Percentiles rank a stretch among this genome's conserved stretches.
These are phyloP conservation scores for Lactarius sp. DNA, from an alignment of 768 basidiomycete species.

Conservation along the genomic window DNA sequence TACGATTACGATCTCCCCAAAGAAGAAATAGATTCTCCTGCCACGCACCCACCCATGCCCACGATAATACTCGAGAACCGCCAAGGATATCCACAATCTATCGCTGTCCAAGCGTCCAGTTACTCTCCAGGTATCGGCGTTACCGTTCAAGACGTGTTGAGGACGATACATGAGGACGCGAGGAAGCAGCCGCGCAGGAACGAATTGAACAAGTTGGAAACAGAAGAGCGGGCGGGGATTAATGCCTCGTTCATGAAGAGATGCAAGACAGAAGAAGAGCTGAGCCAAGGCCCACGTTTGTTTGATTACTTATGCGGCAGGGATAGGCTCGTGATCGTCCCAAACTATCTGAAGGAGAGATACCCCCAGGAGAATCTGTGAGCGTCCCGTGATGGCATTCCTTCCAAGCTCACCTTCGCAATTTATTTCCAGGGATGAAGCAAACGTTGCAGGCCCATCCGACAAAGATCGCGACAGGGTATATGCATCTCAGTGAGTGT, in stretches of 20 bases:
- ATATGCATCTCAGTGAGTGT: neutral
- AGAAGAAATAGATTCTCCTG: conserved; percentile 6
- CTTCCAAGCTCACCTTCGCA: neutral
- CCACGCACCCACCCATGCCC: neutral
- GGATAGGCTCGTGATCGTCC: conserved; percentile 13
- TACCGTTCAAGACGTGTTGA: conserved; percentile 10
- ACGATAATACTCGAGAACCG: conserved; percentile 6
- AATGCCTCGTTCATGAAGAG: neutral
- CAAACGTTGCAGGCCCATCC: neutral
- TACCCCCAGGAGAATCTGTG: neutral
- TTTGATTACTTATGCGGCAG: conserved; percentile 6
- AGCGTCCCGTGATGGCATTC: neutral
- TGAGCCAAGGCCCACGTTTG: neutral
- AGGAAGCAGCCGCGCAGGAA: neutral
- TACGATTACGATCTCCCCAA: conserved; percentile 5
- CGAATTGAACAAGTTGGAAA: neutral
- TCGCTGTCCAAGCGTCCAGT: neutral
- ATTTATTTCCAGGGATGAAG: neutral
- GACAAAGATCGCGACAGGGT: too few species aligned
- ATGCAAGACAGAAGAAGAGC: conserved; percentile 3
- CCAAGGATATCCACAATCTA: conserved; percentile 8
- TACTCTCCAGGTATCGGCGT: neutral
- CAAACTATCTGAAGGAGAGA: neutral
- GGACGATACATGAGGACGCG: neutral
- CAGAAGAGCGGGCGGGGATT: neutral